Conservation (phyloP, 495 filamentous ascomycete genomes). For the Hamigera avellanea region DNA sequence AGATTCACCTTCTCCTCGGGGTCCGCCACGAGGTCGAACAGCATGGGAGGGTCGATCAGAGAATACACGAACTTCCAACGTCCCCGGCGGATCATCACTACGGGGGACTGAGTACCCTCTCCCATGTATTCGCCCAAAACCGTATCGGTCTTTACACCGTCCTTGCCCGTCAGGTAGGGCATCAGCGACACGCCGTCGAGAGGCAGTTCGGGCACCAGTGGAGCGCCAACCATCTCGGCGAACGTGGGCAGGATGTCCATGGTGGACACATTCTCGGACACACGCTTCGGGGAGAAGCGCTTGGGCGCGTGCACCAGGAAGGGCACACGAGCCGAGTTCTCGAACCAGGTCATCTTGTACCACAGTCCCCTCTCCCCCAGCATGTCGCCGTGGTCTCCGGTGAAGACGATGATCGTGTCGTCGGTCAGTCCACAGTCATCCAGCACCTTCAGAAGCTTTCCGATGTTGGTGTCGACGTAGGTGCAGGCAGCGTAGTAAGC, state of each 20-base stretch:
- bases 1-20: conserved; percentile 66
- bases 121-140: conserved; percentile 84
- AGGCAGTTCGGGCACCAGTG: conserved; percentile 49
- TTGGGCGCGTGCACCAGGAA: conserved; percentile 65
- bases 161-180: conserved; percentile 52
- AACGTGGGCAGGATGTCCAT: conserved; percentile 79
- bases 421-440: conserved; percentile 64
- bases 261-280: conserved; percentile 70
- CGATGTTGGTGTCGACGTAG: conserved; percentile 81
- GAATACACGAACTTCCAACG: conserved; percentile 77
- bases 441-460: conserved; percentile 60
- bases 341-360: conserved; percentile 94
- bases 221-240: conserved; percentile 61
- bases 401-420: conserved; percentile 78
- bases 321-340: conserved; percentile 72
- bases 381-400: conserved; percentile 87
- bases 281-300: conserved; percentile 52
- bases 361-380: conserved; percentile 78
- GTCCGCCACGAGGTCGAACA: conserved; percentile 63
- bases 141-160: conserved; percentile 48
- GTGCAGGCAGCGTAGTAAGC: conserved; percentile 84
- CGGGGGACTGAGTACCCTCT: conserved; percentile 71
- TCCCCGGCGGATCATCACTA: conserved; percentile 85
- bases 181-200: conserved; percentile 68
- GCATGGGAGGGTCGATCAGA: conserved; percentile 64